Percentiles rank a stretch among this genome's conserved stretches.
These are phyloP conservation scores for Austroboletus eburneus DNA, from an alignment of 768 basidiomycete genomes.

Conservation along the genomic window DNA sequence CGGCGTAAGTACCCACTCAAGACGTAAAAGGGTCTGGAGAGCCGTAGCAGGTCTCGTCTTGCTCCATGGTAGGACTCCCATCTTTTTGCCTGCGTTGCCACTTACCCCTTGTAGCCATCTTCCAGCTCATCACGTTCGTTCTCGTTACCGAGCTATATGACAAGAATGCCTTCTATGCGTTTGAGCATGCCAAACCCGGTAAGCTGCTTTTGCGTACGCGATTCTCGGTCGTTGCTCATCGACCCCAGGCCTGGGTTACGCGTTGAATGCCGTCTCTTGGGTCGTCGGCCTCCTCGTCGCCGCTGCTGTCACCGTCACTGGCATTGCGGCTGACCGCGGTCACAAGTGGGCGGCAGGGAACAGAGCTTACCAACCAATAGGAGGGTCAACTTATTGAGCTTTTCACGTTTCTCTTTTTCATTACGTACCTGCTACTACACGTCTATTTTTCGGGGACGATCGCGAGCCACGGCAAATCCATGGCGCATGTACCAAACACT, in stretches of 20 bases:
- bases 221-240: slow-evolving; percentile 2
- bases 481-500: too few species aligned
- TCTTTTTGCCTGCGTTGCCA: not conserved
- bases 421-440: not conserved
- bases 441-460: not conserved
- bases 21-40: slow-evolving; percentile 73
- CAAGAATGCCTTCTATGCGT: slow-evolving; percentile 42
- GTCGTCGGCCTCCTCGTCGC: slow-evolving; percentile 48
- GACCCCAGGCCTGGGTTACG: slow-evolving; percentile 54
- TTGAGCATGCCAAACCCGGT: slow-evolving; percentile 61
- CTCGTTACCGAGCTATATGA: slow-evolving; percentile 61
- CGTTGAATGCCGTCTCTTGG: slow-evolving; percentile 62
- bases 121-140: slow-evolving; percentile 57
- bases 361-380: slow-evolving; percentile 50
- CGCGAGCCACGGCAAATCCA: not conserved
- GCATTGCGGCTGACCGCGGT: slow-evolving; percentile 45
- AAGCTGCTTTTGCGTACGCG: slow-evolving; percentile 14
- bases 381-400: slow-evolving; percentile 10
- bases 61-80: slow-evolving; percentile 46
- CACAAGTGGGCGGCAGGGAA: slow-evolving; percentile 76
- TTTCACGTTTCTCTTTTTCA: not conserved
- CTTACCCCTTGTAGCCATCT: slow-evolving; percentile 39
- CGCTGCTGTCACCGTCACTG: slow-evolving; percentile 55
- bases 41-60: slow-evolving; percentile 62
- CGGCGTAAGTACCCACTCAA: slow-evolving; percentile 68